Conservation (phyloP, 1,284 basidiomycete species). For the Acaromyces ingoldii region DNA sequence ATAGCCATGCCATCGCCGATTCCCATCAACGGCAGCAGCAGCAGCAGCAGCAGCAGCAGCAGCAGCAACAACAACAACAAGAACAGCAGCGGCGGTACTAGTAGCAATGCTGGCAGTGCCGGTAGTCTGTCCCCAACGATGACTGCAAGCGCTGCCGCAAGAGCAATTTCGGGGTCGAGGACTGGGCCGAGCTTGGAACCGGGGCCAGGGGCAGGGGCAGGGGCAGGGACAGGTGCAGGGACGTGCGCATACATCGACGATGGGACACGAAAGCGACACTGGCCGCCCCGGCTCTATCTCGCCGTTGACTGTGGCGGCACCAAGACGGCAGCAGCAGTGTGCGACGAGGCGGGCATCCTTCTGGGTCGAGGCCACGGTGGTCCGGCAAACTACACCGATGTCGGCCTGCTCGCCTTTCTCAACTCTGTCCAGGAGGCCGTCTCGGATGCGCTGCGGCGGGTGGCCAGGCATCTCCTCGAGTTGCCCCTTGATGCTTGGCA, state of each 20-base stretch:
- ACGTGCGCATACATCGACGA: too few relatives aligned
- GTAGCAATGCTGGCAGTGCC: too few relatives aligned
- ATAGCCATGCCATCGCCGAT: too few relatives aligned
- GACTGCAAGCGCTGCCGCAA: too few relatives aligned
- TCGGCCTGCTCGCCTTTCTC: constrained; percentile 13
- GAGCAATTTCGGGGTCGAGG: too few relatives aligned
- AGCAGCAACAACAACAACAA: too few relatives aligned
- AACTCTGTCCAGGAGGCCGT: constrained; percentile 11
- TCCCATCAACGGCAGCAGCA: too few relatives aligned
- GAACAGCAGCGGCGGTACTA: too few relatives aligned
- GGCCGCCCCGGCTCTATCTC: constrained; percentile 17
- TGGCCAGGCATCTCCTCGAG: not conserved
- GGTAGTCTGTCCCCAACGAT: too few relatives aligned
- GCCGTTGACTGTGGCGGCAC: constrained; percentile 36
- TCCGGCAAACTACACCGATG: constrained; percentile 21
- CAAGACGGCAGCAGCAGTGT: constrained; percentile 21
- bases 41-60: too few relatives aligned
- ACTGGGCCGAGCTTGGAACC: too few relatives aligned
- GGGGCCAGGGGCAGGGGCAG: too few relatives aligned
- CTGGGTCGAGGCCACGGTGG: constrained; percentile 19
- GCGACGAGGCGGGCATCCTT: constrained; percentile 12
- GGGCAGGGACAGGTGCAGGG: not conserved
- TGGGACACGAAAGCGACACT: not conserved
- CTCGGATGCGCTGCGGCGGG: constrained; percentile 8
- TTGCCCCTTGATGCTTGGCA: not conserved